Evolutionary conservation across 2,329 filamentous ascomycete species (phyloP), one percentile per base, ranked within the genome.

Genomic region (Colletotrichum filicis): DNA sequence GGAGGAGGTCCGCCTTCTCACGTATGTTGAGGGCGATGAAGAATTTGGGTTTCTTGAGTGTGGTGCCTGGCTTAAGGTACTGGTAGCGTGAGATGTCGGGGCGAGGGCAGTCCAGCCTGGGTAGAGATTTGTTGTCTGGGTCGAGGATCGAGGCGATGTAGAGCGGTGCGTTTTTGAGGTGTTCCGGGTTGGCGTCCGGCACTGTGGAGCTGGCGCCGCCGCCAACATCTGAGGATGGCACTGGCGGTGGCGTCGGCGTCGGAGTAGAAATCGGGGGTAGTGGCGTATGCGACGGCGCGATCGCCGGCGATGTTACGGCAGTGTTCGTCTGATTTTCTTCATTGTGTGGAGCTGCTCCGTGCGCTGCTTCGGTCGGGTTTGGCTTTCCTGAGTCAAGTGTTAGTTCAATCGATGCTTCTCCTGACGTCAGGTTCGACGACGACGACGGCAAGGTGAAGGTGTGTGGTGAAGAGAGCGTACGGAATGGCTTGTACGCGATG

Each of bases 21-120:
- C 85, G 83, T 16, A 91, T 77, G 74, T 91, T 83, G 32, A 91
- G 80, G 0, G 88, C 87, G 71, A 91, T 89, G 77, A 87, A 87
- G 77, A 86, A 89, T 2, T 79, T 77, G 16, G 79, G 75, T 46
- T 73, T 71, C 30, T 14, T 60, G 37, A 7, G 57, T 12, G 24
- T 55, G 26, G 28, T 49, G 14, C 28, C 59, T 0, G 16, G 55
- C 24, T 35, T 73, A 68, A 82, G 75, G 24, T 76, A 49, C 1
- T 74, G 67, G 37, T 83, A 73, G 32, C 71, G 71, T 14, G 63
- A 16, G 19, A 24, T 22, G 80, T 65, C 78, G 61, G 8, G 66
- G 46, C 4, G 57, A 9, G 81, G 82, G n/a, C 82, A 83, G 12
- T 78, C 62, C 0, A 83, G 73, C 1, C 78, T 75, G 7, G 76